Conservation (phyloP, 352 stramenopile species). For the Pythium chondricola region DNA sequence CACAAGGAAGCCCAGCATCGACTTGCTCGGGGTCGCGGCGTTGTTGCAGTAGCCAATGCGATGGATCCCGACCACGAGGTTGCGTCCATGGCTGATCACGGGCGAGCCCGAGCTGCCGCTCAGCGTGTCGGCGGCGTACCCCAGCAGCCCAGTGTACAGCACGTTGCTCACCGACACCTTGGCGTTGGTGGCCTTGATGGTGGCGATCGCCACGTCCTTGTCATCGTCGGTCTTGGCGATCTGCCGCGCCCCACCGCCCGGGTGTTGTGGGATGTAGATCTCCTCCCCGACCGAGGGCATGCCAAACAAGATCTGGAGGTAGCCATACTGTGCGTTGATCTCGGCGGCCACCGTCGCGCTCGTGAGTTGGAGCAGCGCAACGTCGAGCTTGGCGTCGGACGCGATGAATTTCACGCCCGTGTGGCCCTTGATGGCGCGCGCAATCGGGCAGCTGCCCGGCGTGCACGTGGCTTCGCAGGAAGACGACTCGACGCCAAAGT, state of each 20-base stretch:
- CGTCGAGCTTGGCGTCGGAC: slow-evolving; percentile 45
- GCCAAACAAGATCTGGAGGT: slow-evolving; percentile 52
- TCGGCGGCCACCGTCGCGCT: slow-evolving; percentile 21
- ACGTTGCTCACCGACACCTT: slow-evolving; percentile 24
- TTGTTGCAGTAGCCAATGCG: slow-evolving; percentile 37
- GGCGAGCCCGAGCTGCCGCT: slow-evolving; percentile 30
- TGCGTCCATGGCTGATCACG: slow-evolving; percentile 16
- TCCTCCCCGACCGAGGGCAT: slow-evolving; percentile 34
- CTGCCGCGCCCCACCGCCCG: slow-evolving; percentile 48
- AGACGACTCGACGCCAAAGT: slow-evolving; percentile 24
- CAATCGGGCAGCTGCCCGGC: slow-evolving; percentile 24
- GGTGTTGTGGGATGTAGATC: slow-evolving; percentile 75
- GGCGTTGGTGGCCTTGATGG: slow-evolving; percentile 29
- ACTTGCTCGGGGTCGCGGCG: slow-evolving; percentile 23
- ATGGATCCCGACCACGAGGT: slow-evolving; percentile 31
- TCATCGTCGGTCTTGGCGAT: slow-evolving; percentile 54
- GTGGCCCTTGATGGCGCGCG: slow-evolving; percentile 30
- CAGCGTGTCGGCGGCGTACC: slow-evolving; percentile 33
- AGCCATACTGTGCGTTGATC: slow-evolving; percentile 43
- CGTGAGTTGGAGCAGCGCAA: slow-evolving; percentile 46
- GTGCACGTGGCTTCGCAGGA: slow-evolving; percentile 32
- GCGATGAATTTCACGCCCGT: slow-evolving; percentile 48
- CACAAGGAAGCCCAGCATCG: slow-evolving; percentile 18
- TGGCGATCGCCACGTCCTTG: slow-evolving; percentile 21
- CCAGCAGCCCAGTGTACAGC: slow-evolving; percentile 17